Evolutionary conservation across 1,284 basidiomycete species (phyloP).

Genomic region (Sanghuangporus baumii): DNA sequence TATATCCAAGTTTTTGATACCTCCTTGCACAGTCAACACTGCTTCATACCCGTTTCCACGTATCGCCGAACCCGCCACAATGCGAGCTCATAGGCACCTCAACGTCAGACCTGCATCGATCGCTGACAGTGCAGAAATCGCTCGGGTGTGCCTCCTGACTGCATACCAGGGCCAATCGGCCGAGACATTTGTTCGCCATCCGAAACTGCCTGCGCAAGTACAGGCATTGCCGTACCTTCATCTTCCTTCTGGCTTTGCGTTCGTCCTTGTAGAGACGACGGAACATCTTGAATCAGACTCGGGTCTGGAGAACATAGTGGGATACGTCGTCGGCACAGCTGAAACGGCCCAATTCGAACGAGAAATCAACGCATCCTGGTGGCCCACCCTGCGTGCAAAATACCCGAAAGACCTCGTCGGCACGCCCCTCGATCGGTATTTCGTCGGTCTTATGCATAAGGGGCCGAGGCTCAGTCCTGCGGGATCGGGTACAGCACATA

Average conservation of each 20-base stretch:
- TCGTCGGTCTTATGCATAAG: conserved; percentile 12
- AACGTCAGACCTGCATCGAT: conserved; percentile 9
- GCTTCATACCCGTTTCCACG: background rate
- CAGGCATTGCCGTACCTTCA: conserved; percentile 12
- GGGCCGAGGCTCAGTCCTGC: background rate
- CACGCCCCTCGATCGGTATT: conserved; percentile 14
- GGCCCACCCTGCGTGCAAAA: conserved; percentile 1
- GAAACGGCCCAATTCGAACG: conserved; percentile 12
- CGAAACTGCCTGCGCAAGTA: conserved; percentile 9
- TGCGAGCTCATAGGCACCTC: background rate
- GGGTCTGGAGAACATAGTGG: background rate
- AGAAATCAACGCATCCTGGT: conserved; percentile 8
- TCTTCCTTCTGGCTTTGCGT: conserved; percentile 14
- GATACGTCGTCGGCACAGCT: conserved; percentile 14
- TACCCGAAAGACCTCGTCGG: conserved; percentile 8
- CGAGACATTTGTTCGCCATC: conserved; percentile 6
- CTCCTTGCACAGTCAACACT: background rate
- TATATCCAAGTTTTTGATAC: background rate
- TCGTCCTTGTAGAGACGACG: conserved; percentile 11
- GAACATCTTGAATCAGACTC: background rate
- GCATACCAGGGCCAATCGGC: conserved; percentile 8
- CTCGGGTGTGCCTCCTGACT: conserved; percentile 13
- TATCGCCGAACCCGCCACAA: background rate
- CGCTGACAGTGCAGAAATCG: conserved; percentile 5
- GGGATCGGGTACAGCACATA: background rate